Evolutionary conservation across 805 yeast species (phyloP).

Genomic region (Spencermartinsiella europaea): DNA sequence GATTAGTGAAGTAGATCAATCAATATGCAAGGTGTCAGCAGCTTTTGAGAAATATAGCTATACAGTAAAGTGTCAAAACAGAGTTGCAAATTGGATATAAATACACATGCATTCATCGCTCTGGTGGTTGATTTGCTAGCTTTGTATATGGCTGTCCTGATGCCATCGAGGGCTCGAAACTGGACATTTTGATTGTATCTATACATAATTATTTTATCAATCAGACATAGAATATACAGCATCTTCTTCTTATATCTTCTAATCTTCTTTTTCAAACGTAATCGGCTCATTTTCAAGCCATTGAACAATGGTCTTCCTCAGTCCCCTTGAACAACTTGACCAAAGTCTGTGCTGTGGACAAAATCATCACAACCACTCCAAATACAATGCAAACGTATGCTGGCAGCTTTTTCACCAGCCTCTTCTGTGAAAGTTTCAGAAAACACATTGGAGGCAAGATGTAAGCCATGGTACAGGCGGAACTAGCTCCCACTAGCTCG

Average conservation of each 20-base stretch:
- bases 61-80: background rate
- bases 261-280: too few relatives aligned
- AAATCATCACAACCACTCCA: conserved; percentile 71
- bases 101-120: too few relatives aligned
- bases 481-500: conserved; percentile 87
- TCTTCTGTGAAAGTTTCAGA: conserved; percentile 52
- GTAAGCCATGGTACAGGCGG: conserved; percentile 90
- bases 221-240: too few relatives aligned
- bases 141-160: too few relatives aligned
- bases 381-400: conserved; percentile 58
- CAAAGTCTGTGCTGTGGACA: conserved; percentile 75
- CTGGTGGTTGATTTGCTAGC: too few relatives aligned
- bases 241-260: too few relatives aligned
- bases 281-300: too few relatives aligned
- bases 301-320: conserved; percentile 44
- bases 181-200: too few relatives aligned
- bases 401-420: conserved; percentile 48
- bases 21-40: background rate
- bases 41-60: background rate
- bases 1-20: background rate
- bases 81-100: too few relatives aligned
- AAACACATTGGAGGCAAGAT: conserved; percentile 85
- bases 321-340: conserved; percentile 38
- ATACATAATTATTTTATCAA: too few relatives aligned
- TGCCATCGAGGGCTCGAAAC: too few relatives aligned